These are phyloP conservation scores for Voacanga thouarsii DNA, from an alignment of 257 asterid species.

Conservation along the genomic window DNA sequence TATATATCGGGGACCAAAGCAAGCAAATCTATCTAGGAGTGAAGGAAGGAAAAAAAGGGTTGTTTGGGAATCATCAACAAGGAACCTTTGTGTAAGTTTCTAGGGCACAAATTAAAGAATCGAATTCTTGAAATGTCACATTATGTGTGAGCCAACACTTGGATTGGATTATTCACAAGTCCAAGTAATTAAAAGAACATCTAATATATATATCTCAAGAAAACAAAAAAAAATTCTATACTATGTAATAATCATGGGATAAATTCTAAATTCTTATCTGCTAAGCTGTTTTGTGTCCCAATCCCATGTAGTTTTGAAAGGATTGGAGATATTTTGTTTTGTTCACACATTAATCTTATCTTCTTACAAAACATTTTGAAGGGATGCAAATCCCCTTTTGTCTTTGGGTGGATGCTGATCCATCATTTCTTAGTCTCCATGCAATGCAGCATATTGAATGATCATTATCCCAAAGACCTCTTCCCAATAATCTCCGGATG, in stretches of 20 bases:
- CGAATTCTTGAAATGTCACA: constrained; percentile 6
- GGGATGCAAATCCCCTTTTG: background rate
- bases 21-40: background rate
- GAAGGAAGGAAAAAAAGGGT: background rate
- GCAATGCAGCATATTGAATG: background rate
- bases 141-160: background rate
- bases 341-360: background rate
- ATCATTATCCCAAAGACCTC: background rate
- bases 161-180: background rate
- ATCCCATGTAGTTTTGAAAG: background rate
- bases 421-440: too few species aligned
- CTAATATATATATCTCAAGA: background rate
- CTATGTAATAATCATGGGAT: background rate
- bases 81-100: constrained; percentile 6
- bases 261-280: constrained; percentile 1
- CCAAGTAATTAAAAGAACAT: background rate
- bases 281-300: background rate
- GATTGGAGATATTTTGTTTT: background rate
- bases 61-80: constrained; percentile 3
- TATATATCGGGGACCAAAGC: too few species aligned
- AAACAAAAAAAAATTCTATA: too few species aligned
- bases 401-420: background rate
- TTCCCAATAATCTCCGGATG: background rate
- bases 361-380: background rate
- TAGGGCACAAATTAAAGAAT: constrained; percentile 5